These are phyloP conservation scores for Eimeria nieschulzi DNA, from an alignment of 169 alveolate species.

Conservation along the genomic window DNA sequence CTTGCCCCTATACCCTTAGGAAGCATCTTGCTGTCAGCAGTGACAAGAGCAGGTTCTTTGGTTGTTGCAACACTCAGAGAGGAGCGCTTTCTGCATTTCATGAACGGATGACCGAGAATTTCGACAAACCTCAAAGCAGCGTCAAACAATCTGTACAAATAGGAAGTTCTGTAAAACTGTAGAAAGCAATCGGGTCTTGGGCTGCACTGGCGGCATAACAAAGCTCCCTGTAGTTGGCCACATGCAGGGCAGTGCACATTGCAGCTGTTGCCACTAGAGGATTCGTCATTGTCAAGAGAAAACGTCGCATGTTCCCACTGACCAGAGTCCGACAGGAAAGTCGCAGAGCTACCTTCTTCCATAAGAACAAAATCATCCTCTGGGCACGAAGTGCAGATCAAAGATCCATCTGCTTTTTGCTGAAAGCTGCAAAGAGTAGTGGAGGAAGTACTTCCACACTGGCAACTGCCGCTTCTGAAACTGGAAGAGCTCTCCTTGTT, in stretches of 20 bases:
- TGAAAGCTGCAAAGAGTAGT: background rate
- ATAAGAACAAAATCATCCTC: background rate
- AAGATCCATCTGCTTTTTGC: background rate
- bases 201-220: slow-evolving; percentile 43
- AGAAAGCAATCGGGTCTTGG: slow-evolving; percentile 28
- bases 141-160: background rate
- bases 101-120: background rate
- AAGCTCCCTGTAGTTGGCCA: slow-evolving; percentile 35
- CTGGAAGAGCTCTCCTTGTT: background rate
- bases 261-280: background rate
- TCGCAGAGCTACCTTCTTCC: background rate
- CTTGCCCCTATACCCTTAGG: no score
- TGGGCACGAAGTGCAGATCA: background rate
- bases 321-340: background rate
- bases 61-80: no score
- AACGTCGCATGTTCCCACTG: no score
- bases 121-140: background rate
- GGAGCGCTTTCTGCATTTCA: no score
- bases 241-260: slow-evolving; percentile 28
- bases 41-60: no score
- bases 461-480: background rate
- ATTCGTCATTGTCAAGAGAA: no score
- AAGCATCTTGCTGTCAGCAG: no score
- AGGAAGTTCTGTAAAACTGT: slow-evolving; percentile 1
- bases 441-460: background rate